Evolutionary conservation across 169 alveolate species (phyloP).

Genomic region (Plasmodium relictum): DNA sequence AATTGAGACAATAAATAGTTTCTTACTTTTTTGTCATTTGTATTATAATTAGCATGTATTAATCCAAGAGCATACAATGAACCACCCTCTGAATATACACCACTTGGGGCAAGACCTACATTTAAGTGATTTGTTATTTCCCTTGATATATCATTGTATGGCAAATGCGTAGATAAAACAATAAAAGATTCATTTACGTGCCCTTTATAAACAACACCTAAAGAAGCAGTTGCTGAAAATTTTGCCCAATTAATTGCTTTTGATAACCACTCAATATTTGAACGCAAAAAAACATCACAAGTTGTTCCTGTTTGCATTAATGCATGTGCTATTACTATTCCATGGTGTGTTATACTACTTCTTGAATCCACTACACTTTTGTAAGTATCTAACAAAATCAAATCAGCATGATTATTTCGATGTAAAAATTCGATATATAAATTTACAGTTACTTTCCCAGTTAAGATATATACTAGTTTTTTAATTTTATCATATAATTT

Average conservation of each 20-base stretch:
- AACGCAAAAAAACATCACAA: conserved; percentile 95
- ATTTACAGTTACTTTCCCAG: conserved; percentile 87
- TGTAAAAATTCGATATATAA: conserved; percentile 91
- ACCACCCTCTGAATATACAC: conserved; percentile 97
- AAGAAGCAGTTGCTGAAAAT: conserved; percentile 97
- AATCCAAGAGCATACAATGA: conserved; percentile 97
- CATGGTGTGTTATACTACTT: conserved; percentile 91
- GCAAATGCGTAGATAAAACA: conserved; percentile 65
- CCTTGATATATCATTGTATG: conserved; percentile 49
- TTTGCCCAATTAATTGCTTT: conserved; percentile 96
- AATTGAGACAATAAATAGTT: conserved; percentile 89
- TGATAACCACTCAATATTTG: conserved; percentile 96
- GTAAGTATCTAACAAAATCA: conserved; percentile 85
- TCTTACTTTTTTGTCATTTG: conserved; percentile 83
- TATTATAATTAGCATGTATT: conserved; percentile 93
- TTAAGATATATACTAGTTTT: conserved; percentile 81
- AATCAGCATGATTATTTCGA: conserved; percentile 92
- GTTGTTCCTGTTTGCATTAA: conserved; percentile 96
- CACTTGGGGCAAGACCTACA: conserved; percentile 78
- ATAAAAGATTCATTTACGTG: conserved; percentile 60
- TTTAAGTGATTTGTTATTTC: conserved; percentile 81
- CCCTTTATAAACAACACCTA: conserved; percentile 97
- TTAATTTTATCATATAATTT: conserved; percentile 75
- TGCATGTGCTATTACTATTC: conserved; percentile 94
- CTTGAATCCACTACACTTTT: conserved; percentile 81